Base-by-base conservation (phyloP, 176 grass and related monocot species). In the Oryza glumipatula region DNA sequence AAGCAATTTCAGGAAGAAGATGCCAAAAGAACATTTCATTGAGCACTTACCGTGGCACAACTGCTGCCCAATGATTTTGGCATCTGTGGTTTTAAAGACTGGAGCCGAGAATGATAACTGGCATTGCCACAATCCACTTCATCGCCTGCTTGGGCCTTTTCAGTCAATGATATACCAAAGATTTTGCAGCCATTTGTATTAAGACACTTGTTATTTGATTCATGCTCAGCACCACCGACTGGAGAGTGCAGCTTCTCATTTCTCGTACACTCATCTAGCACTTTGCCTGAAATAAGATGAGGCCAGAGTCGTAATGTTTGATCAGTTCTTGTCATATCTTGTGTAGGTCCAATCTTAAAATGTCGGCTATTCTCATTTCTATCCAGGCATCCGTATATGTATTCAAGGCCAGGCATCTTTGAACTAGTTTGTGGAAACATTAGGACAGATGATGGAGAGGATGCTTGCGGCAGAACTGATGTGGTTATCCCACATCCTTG, bases 161-260 rank as follows among this genome's bases (percentile, higher is more conserved):
- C 81, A 72, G 84, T 81, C 67, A 94, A 82, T 41, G 89, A 87
- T 44, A 94, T 89, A 52, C 92, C 92, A 85, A 94, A 94, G 41
- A 94, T 88, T 80, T 65, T 91, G 70, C 92, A 94, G 76, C 81
- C 81, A 76, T 82, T 92, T 79, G 76, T 47, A 56, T 75, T 47
- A 4, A 64, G 61, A 80, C 47, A 72, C 65, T 68, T 76, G 48
- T 89, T 81, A 49, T 76, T 82, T 38, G 85, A 78, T 69, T 78
- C 89, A 56, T 80, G 76, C 61, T 85, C 79, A 33, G 68, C 65
- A 71, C 15, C 76, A 36, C 70, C 43, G n/a, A 71, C 41, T 30
- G 88, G 23, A 38, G 71, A 81, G 2, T 79, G 68, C 76, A 73
- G 54, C 70, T 90, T 93, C 43, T 45, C 87, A 64, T 49, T 33